Percentiles rank a stretch among this genome's conserved stretches.
Conservation (phyloP, 805 yeast species). For the Barnettozyma californica region DNA sequence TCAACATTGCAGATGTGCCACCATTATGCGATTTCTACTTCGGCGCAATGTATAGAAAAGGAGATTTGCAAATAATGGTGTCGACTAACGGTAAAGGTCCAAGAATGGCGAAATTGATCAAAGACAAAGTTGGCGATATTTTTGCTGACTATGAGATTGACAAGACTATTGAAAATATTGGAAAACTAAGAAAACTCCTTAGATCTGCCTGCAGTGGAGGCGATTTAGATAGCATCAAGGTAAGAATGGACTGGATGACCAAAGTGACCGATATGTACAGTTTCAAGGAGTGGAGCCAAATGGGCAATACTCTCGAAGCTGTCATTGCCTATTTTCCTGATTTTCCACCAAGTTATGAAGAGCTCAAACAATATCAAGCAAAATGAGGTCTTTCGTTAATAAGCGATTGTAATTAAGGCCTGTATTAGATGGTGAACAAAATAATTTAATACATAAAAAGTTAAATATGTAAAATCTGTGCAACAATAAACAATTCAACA, state of each 20-base stretch:
- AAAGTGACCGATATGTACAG: conserved; percentile 54
- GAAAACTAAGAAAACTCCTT: conserved; percentile 45
- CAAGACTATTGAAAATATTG: conserved; percentile 56
- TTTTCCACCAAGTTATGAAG: conserved; percentile 35
- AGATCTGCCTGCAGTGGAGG: conserved; percentile 42
- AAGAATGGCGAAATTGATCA: conserved; percentile 59
- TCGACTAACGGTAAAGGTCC: conserved; percentile 84
- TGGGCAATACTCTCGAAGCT: conserved; percentile 26
- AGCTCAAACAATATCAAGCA: not conserved
- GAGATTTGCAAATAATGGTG: conserved; percentile 73
- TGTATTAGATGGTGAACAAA: not conserved
- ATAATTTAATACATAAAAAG: not conserved
- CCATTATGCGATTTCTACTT: conserved; percentile 81
- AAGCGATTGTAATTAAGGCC: not conserved
- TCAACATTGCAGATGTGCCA: conserved; percentile 82
- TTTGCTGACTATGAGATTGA: conserved; percentile 40
- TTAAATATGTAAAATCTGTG: not conserved
- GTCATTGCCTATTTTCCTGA: conserved; percentile 47
- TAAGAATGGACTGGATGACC: conserved; percentile 70
- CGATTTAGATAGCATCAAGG: conserved; percentile 43
- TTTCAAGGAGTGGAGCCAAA: conserved; percentile 53
- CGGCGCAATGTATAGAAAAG: conserved; percentile 71
- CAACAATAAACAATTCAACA: not conserved
- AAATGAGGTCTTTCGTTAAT: not conserved
- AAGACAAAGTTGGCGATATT: conserved; percentile 43